phyloP scores from a whole-genome alignment of 805 yeast species.

The Candida parachauliodes region DNA sequence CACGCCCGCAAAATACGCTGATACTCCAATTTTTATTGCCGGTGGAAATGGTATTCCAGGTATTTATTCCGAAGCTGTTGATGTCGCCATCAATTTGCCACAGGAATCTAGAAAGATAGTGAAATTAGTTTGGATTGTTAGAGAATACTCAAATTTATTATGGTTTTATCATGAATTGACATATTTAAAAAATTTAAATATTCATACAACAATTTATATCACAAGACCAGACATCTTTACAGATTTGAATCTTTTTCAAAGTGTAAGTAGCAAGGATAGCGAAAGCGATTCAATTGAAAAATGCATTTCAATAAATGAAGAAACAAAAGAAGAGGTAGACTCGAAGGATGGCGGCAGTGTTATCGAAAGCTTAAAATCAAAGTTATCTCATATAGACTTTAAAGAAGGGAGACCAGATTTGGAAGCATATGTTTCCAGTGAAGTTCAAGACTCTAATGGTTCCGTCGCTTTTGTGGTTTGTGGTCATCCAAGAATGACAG shows the following conservation, averaged over 20 bases:
- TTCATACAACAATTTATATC: conserved; percentile 26
- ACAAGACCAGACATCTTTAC: conserved; percentile 17
- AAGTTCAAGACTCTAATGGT: conserved; percentile 3
- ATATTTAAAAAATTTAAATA: conserved; percentile 18
- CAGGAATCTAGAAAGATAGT: conserved; percentile 17
- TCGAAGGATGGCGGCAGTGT: background rate
- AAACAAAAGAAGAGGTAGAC: background rate
- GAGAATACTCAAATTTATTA: conserved; percentile 45
- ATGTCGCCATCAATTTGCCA: conserved; percentile 20
- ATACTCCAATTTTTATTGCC: conserved; percentile 56
- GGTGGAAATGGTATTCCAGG: conserved; percentile 79
- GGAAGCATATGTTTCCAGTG: background rate
- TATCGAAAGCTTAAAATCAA: background rate
- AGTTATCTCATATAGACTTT: conserved; percentile 2
- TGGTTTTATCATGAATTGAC: conserved; percentile 46
- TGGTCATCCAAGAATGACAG: conserved; percentile 40
- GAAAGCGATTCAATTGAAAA: conserved; percentile 1
- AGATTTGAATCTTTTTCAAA: conserved; percentile 1
- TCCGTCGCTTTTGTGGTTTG: conserved; percentile 4
- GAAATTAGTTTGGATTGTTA: conserved; percentile 62
- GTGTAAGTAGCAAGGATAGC: background rate
- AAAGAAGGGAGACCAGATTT: conserved; percentile 3
- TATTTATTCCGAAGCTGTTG: conserved; percentile 36
- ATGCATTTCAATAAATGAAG: background rate
- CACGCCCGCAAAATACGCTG: conserved; percentile 46